Evolutionary conservation across 768 basidiomycete genomes (phyloP), one percentile per base, ranked within the genome.

Genomic region (Krasilnikovozyma curviuscula): DNA sequence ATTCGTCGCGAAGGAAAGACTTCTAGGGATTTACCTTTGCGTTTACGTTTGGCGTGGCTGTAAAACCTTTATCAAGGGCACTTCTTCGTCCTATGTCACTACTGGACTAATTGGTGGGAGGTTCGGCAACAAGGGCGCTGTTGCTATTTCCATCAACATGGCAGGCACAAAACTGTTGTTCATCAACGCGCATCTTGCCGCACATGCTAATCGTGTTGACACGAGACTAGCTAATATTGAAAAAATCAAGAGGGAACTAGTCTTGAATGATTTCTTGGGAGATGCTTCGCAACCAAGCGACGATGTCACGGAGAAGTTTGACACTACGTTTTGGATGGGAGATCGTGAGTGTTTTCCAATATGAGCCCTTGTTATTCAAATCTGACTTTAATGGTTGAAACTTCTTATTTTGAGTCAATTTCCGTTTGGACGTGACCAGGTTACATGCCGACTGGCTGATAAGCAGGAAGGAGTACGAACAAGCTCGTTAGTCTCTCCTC

Each of bases 351-450:
- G 35, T 37, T 23, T 12, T 23, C 23, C 18, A 37, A n/a, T 5
- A 37, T 5, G 10, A 37, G 5, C 7, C 18, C 18, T 12, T 18
- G 35, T 18, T 37, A 12, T 37, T n/a, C 35, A 37, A 18, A 7
- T 12, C 23, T 37, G 35, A 37, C 35, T 37, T 37, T 10, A 23
- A 12, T 5, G 7, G 10, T 4, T 37, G 10, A 18, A 7, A 37
- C 45, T 46, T 18, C 50, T n/a, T n/a, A n/a, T n/a, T n/a, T n/a
- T n/a, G n/a, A n/a, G n/a, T 52, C 40, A 52, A 52, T 40, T 52
- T 52, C 29, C 45, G 50, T 12, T 35, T 52, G 1, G 50, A 52
- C 41, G 46, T 52, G 33, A 34, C 29, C 24, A 39, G 47, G 5
- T 35, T 52, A 1, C 50, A 52, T 14, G 50, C 50, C 19, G 50